These are phyloP conservation scores for Xylariaceae sp. DNA, from an alignment of 2,329 filamentous ascomycete genomes.

Conservation along the genomic window DNA sequence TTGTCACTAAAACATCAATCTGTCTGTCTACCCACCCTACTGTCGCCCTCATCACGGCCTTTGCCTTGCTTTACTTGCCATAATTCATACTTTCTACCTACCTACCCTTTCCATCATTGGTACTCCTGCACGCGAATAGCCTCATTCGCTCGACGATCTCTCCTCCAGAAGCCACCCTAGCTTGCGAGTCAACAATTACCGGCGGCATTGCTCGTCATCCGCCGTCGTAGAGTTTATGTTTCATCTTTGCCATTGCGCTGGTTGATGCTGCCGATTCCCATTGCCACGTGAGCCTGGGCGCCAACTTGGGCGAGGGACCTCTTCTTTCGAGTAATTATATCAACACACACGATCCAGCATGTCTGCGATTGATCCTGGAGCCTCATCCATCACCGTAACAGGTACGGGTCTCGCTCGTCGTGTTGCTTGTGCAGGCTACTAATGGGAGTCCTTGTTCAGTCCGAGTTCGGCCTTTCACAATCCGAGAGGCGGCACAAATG, in stretches of 20 bases:
- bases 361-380: constrained; percentile 39
- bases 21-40: not conserved
- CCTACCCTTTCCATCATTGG: constrained; percentile 4
- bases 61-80: not conserved
- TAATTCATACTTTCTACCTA: not conserved
- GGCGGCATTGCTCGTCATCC: not conserved
- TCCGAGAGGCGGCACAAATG: constrained; percentile 91
- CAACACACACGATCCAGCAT: constrained; percentile 25
- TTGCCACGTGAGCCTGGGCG: constrained; percentile 2
- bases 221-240: not conserved
- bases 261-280: constrained; percentile 22
- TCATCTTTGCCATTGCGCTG: constrained; percentile 4
- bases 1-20: no score
- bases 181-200: not conserved
- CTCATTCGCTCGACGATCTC: constrained; percentile 2
- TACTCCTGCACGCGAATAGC: not conserved
- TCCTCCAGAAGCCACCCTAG: not conserved
- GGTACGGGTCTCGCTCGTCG: constrained; percentile 37
- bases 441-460: constrained; percentile 38
- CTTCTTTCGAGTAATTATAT: constrained; percentile 2
- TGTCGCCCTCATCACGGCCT: constrained; percentile 5
- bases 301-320: constrained; percentile 9
- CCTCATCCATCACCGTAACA: constrained; percentile 55
- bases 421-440: constrained; percentile 23
- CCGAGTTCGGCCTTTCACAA: constrained; percentile 68